Evolutionary conservation across 2,329 filamentous ascomycete species (phyloP), one percentile per base, ranked within the genome.

Genomic region (Paraconiothyrium sp.): DNA sequence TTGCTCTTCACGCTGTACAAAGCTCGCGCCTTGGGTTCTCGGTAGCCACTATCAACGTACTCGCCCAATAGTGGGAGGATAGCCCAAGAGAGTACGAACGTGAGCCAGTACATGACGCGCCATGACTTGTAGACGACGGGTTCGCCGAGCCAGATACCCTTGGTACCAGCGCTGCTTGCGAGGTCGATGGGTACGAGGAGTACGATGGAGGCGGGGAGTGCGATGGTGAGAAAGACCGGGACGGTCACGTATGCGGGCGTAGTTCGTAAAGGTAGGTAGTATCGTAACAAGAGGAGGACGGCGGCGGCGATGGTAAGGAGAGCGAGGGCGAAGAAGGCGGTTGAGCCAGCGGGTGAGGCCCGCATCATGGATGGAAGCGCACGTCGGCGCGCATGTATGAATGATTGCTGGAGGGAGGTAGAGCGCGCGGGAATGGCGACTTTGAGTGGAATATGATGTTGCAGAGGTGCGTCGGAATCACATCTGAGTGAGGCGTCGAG

Each of bases 41-140:
- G 90, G 77, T 97, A 96, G 57, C 95, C 95, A 32, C 94, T 92
- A 79, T 98, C 95, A 79, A 92, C 90, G 79, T 97, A 99, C 79
- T 98, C 94, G 78, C 91, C 95, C 59, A 99, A 88, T 54, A 98
- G 87, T 14, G 95, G 95, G 39, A 99, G 89, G 65, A 99, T 93
- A 64, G 93, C 88, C 95, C 95, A 99, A 59, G 94, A 98, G 73
- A 99, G 82, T 54, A 90, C 89, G 80, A 99, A 99, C 0, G 94
- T 98, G 58, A 99, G 84, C 95, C 95, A 99, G 81, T 99, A 99
- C 22, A 91, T 90, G 67, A 99, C 94, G 75, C 94, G 88, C 95
- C 95, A 99, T 60, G 91, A 90, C 27, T 97, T 92, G 72, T 96
- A 84, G 52, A 97, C 84, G 32, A 94, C 86, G 54, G 89, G 83